Evolutionary conservation across 208 protist species (phyloP), one percentile per base, ranked within the genome.

Genomic region (Wallacemonas sp.): DNA sequence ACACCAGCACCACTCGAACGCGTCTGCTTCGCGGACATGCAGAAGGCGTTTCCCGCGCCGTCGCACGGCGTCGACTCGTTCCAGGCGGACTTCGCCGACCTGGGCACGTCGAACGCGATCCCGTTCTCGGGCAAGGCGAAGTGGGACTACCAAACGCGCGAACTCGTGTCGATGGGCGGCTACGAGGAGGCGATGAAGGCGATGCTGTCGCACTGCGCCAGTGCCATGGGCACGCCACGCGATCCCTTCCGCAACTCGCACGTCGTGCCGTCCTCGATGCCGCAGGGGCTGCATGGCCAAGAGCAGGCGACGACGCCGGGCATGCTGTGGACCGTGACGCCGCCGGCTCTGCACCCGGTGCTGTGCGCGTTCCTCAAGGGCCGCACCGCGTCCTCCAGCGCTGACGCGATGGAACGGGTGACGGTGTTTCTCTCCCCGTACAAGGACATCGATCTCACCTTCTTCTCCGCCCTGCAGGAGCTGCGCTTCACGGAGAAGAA

Each of bases 401-500:
- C 90, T 2, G 90, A 96, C 43, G 85, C 85, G 66, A 92, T 96
- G 81, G 90, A 96, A 71, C 85, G 90, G 19, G 89, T 96, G 54
- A 96, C 87, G 24, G 85, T 84, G 38, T 65, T 96, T 24, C 72
- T 96, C 43, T 85, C 85, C 3, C 78, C 83, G 26, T 82, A 96
- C 72, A 79, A 82, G 66, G 72, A 81, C 38, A 83, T 96, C 47
- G 90, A 96, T 71, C 78, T 94, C 12, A 87, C 85, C 66, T 94
- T 96, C 72, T 96, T 96, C 65, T 76, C 87, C 21, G 81, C 90
- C 3, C 86, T 96, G 39, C 88, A 94, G 80, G 86, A 94, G 76
- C 84, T 94, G 39, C 90, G 90, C 36, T 96, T 90, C 62, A 96
- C 84, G 6, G 87, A 94, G 68, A 96, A 96, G 73, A 92, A 94